A percentile compares a stretch with the other conserved stretches of the same genome.
Evolutionary conservation across 192 early-diverging fungal species (phyloP).

Genomic region (Umbelopsis sp.): DNA sequence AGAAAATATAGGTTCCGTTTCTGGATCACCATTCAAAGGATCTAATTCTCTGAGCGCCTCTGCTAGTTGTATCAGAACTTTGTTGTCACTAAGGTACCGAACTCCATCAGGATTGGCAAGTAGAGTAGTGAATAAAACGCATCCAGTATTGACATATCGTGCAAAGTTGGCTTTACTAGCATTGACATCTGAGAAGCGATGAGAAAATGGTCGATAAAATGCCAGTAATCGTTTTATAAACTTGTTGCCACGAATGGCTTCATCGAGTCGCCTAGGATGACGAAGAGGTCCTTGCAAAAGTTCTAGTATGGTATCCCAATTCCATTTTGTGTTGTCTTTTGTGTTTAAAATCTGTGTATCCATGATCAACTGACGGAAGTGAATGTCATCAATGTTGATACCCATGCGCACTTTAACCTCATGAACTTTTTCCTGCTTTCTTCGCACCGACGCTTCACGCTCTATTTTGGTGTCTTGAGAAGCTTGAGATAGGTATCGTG

Average conservation of each 20-base stretch:
- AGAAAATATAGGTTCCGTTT: conserved; percentile 70
- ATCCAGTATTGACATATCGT: conserved; percentile 65
- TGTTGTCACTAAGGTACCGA: conserved; percentile 69
- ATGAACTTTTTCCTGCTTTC: conserved; percentile 50
- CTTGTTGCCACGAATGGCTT: conserved; percentile 69
- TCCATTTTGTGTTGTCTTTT: conserved; percentile 81
- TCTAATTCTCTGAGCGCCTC: conserved; percentile 77
- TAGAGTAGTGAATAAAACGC: conserved; percentile 68
- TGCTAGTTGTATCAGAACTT: conserved; percentile 69
- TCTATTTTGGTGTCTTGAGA: conserved; percentile 20
- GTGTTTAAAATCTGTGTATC: conserved; percentile 73
- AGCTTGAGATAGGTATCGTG: conserved; percentile 37
- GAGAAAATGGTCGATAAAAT: conserved; percentile 73
- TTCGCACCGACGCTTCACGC: conserved; percentile 24
- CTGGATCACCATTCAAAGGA: conserved; percentile 55
- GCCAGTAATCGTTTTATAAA: conserved; percentile 71
- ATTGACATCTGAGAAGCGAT: conserved; percentile 71
- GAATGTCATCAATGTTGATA: conserved; percentile 70
- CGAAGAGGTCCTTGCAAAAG: conserved; percentile 78
- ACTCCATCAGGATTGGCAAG: conserved; percentile 65
- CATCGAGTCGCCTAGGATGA: conserved; percentile 74
- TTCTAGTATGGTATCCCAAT: conserved; percentile 75
- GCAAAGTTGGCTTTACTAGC: conserved; percentile 43
- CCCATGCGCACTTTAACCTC: conserved; percentile 61
- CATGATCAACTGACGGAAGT: conserved; percentile 66